Conservation (phyloP, 139 green algal genomes). For the Tetraselmis striata region DNA sequence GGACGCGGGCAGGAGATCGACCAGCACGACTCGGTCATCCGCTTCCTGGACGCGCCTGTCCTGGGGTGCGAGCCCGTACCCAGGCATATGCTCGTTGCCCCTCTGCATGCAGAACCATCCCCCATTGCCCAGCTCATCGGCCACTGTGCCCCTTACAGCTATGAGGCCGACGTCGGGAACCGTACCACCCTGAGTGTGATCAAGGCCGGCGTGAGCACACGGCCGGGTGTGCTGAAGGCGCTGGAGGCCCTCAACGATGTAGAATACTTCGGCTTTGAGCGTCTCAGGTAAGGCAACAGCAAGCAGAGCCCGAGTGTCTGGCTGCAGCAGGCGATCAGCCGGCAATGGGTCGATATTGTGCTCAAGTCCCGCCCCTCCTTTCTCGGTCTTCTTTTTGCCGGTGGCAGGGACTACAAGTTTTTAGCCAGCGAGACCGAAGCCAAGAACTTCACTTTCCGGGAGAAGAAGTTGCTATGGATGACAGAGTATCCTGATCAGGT, state of each 20-base stretch:
- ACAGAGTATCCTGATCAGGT: background rate
- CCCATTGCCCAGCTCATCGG: too few relatives aligned
- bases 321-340: too few relatives aligned
- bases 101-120: too few relatives aligned
- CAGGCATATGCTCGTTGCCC: too few relatives aligned
- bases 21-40: background rate
- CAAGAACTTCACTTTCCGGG: background rate
- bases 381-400: background rate
- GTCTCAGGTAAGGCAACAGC: background rate
- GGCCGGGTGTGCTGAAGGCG: background rate
- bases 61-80: background rate
- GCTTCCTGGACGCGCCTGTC: background rate
- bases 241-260: background rate
- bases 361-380: background rate
- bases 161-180: background rate
- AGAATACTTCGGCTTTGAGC: background rate
- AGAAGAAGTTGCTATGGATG: background rate
- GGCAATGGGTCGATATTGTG: too few relatives aligned
- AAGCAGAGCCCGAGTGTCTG: too few relatives aligned
- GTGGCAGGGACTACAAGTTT: background rate
- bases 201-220: background rate
- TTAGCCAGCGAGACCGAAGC: background rate
- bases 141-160: too few relatives aligned
- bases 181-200: background rate
- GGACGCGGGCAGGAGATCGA: background rate